Evolutionary conservation across 768 basidiomycete genomes (phyloP).

Genomic region (Suillus luteus): DNA sequence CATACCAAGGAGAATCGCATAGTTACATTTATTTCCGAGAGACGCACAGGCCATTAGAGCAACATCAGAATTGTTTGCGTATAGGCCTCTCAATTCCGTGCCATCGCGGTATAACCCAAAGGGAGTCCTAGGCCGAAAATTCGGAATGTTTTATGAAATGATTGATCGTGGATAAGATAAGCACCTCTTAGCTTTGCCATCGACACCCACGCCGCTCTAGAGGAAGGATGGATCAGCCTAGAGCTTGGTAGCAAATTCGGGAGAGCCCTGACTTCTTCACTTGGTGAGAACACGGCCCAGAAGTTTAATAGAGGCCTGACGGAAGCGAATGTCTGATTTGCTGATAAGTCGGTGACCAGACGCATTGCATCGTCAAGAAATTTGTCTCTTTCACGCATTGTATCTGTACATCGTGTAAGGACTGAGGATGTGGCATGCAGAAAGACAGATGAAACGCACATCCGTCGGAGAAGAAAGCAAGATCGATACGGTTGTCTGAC

Average conservation of each 20-base stretch:
- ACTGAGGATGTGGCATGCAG: constrained; percentile 9
- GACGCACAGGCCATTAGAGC: constrained; percentile 70
- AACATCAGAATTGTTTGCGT: constrained; percentile 65
- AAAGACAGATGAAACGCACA: constrained; percentile 47
- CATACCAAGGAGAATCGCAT: constrained; percentile 72
- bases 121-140: constrained; percentile 50
- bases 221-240: background rate
- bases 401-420: constrained; percentile 42
- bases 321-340: constrained; percentile 75
- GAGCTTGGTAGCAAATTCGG: background rate
- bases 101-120: constrained; percentile 80
- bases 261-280: constrained; percentile 56
- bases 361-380: constrained; percentile 67
- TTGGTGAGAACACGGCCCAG: constrained; percentile 79
- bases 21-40: constrained; percentile 66
- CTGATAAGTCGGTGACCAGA: constrained; percentile 68
- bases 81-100: constrained; percentile 74
- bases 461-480: constrained; percentile 79
- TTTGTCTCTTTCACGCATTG: constrained; percentile 54
- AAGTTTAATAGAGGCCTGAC: constrained; percentile 79
- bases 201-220: constrained; percentile 69
- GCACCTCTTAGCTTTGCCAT: constrained; percentile 70
- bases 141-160: constrained; percentile 6
- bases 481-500: constrained; percentile 65
- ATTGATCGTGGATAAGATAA: constrained; percentile 16